Evolutionary conservation across 73 alveolate species (phyloP), one percentile per base, ranked within the genome.

Genomic region (Paramecium octaurelia): DNA sequence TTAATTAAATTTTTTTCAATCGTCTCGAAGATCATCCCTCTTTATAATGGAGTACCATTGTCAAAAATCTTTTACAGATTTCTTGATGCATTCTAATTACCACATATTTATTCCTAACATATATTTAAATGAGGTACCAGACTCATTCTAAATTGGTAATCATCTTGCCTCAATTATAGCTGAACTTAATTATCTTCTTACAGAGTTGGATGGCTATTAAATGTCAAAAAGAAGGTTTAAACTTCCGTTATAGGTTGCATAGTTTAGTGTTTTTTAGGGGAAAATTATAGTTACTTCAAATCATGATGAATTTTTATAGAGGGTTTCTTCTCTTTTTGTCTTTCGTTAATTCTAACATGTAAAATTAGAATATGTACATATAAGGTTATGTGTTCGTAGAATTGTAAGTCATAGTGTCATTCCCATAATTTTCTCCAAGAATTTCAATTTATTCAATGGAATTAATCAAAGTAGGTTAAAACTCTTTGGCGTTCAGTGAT

Each of bases 51-150:
- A 16, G 88, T 42, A 8, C 88, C 88, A 35, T 75, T 38, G 8
- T 75, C 88, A 35, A 75, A 75, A 38, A 75, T 75, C 40, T 42
- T 75, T 75, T 75, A 3, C 1, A 75, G 46, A 35, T 75, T 75
- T 38, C 88, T 75, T 21, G 88, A 75, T 1, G 88, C 88, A 75
- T 75, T 75, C 40, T 75, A 75, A 42, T 75, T 75, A 21, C 88
- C 88, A 36, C 88, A 75, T 75, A 75, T 35, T 75, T 75, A 42
- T 23, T 75, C 88, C 88, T 75, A 34, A 35, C 16, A 38, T 38
- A 21, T 12, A 36, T 4, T 18, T n/a, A 75, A 0, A 12, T 75
- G 18, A 36, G 2, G 14, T 75, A 75, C 88, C 58, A 75, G 16
- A 42, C 60, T 31, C 18, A 31, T 11, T 38, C 59, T 75, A 75